phyloP scores from a whole-genome alignment of 164 flowering plant genomes.

The Magnolia sinica region DNA sequence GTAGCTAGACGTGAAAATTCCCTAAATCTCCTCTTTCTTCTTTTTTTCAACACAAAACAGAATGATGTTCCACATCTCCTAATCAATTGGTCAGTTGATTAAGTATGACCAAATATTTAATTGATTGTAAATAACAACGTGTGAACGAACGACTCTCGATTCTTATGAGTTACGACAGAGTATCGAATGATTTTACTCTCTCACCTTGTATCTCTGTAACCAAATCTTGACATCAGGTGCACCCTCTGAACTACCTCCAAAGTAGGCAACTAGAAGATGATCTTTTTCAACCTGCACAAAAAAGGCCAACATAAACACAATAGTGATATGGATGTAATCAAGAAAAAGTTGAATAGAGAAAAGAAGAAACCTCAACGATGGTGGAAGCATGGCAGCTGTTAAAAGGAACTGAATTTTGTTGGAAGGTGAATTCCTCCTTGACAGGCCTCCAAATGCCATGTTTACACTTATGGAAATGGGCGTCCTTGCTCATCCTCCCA shows the following conservation, averaged over 20 bases:
- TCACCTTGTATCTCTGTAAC: constrained; percentile 77
- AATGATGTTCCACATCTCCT: not conserved
- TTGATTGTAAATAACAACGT: not conserved
- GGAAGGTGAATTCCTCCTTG: constrained; percentile 69
- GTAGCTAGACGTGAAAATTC: not conserved
- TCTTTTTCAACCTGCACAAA: constrained; percentile 52
- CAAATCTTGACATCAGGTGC: constrained; percentile 94
- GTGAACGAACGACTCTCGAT: not conserved
- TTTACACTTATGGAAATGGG: not conserved
- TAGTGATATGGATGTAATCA: not conserved
- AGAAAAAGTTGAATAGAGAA: not conserved
- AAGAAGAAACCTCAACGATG: constrained; percentile 68
- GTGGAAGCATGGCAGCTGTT: constrained; percentile 94
- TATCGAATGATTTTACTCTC: not conserved
- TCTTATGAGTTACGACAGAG: not conserved
- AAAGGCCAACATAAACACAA: not conserved
- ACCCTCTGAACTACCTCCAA: constrained; percentile 82
- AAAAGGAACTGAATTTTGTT: constrained; percentile 64
- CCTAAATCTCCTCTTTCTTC: not conserved
- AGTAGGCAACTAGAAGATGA: constrained; percentile 82
- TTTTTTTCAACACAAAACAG: not conserved
- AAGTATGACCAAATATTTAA: not conserved
- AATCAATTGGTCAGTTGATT: not conserved
- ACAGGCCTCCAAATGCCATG: constrained; percentile 16
- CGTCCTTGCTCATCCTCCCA: not conserved